Conservation (phyloP, 2,329 filamentous ascomycete genomes). For the Trichoderma semiorbis region DNA sequence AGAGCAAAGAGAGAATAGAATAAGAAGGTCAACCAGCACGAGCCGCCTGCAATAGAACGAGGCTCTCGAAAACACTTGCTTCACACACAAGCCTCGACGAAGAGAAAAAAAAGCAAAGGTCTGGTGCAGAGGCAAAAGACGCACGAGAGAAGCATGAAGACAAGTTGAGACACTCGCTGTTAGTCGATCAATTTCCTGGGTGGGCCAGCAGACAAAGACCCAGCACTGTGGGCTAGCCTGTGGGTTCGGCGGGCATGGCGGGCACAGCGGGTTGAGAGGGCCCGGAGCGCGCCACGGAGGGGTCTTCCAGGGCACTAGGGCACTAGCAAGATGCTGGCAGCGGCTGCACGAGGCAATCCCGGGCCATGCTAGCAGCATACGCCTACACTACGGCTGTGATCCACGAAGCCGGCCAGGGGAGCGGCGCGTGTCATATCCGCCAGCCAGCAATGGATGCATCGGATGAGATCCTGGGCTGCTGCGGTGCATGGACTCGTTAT, state of each 20-base stretch:
- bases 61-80: background rate
- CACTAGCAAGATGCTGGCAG: background rate
- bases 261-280: conserved; percentile 3
- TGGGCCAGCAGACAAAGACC: conserved; percentile 9
- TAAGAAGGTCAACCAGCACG: background rate
- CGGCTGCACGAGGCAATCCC: background rate
- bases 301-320: background rate
- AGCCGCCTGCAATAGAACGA: background rate
- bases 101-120: background rate
- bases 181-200: conserved; percentile 18
- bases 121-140: background rate
- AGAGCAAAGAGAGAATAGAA: background rate
- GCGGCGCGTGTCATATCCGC: background rate
- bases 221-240: conserved; percentile 11
- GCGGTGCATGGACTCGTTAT: background rate
- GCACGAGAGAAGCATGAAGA: conserved; percentile 2
- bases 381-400: background rate
- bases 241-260: conserved; percentile 4
- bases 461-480: background rate
- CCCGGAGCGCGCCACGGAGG: conserved; percentile 4
- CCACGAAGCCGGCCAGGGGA: conserved; percentile 9
- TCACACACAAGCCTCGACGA: background rate
- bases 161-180: background rate
- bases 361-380: background rate
- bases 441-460: background rate